Percentiles rank a stretch among this genome's conserved stretches.
Conservation (phyloP, 768 basidiomycete genomes). For the Psilocybe tampanensis region DNA sequence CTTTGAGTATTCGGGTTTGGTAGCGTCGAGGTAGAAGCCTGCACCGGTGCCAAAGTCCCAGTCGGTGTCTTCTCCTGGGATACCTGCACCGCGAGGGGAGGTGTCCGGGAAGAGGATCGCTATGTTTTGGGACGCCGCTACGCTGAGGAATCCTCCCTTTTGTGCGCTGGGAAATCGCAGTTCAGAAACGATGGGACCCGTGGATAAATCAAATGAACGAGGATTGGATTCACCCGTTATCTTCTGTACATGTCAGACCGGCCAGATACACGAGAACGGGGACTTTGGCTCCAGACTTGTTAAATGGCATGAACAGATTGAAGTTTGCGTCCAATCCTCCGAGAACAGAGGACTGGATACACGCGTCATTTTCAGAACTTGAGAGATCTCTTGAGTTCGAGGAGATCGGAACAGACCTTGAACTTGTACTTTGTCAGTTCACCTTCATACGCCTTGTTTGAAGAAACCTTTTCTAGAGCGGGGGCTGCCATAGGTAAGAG, state of each 20-base stretch:
- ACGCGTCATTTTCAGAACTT: neutral
- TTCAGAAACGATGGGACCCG: neutral
- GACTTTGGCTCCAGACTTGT: conserved; percentile 50
- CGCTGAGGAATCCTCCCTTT: conserved; percentile 91
- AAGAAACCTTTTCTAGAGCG: conserved; percentile 71
- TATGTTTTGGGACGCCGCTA: conserved; percentile 83
- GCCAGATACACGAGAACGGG: conserved; percentile 85
- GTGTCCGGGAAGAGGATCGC: conserved; percentile 96
- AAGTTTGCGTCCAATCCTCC: conserved; percentile 75
- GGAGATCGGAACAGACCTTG: conserved; percentile 47
- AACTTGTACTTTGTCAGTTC: conserved; percentile 85
- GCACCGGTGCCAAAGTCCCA: conserved; percentile 97
- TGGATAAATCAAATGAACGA: neutral
- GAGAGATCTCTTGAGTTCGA: neutral
- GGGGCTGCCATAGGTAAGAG: conserved; percentile 33
- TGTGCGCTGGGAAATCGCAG: conserved; percentile 58
- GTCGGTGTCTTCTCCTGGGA: conserved; percentile 76
- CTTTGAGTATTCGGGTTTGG: conserved; percentile 66
- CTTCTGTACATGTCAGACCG: conserved; percentile 89
- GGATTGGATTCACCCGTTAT: conserved; percentile 88
- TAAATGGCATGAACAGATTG: conserved; percentile 86
- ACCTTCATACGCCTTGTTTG: conserved; percentile 82
- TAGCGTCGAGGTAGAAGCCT: conserved; percentile 96
- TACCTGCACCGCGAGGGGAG: conserved; percentile 88
- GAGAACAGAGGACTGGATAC: conserved; percentile 63